Conservation (phyloP, 2,329 filamentous ascomycete species). For the Fusarium foetens region DNA sequence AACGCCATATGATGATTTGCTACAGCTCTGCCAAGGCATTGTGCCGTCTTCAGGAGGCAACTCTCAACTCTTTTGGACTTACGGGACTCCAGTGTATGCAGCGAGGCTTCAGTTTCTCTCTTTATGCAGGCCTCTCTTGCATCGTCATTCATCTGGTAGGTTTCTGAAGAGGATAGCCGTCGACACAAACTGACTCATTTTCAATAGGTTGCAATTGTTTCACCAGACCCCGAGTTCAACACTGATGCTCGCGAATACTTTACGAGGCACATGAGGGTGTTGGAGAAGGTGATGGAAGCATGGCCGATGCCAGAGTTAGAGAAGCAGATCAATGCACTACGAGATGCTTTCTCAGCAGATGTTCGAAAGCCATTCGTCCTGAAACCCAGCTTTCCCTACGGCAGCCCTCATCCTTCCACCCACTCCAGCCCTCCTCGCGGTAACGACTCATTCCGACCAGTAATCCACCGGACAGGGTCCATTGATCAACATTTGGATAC, state of each 20-base stretch:
- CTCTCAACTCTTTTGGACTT: conserved; percentile 80
- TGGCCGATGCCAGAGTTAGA: conserved; percentile 94
- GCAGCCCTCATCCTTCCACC: conserved; percentile 75
- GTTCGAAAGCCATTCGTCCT: conserved; percentile 85
- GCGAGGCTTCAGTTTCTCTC: conserved; percentile 91
- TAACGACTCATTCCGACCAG: conserved; percentile 60
- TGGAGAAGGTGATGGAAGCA: conserved; percentile 83
- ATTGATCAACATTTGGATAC: conserved; percentile 66
- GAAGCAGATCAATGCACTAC: conserved; percentile 86
- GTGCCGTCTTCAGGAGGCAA: conserved; percentile 86
- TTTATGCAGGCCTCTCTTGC: conserved; percentile 92
- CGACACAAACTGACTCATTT: conserved; percentile 1
- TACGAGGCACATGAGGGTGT: conserved; percentile 89
- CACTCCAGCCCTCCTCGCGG: conserved; percentile 71
- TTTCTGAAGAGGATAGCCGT: background rate
- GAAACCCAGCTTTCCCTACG: conserved; percentile 87
- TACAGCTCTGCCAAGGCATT: conserved; percentile 86
- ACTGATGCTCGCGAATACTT: conserved; percentile 88
- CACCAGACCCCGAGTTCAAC: conserved; percentile 89
- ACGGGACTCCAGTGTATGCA: conserved; percentile 90
- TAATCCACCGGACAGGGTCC: conserved; percentile 58
- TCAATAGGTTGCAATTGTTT: conserved; percentile 85
- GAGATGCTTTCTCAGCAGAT: conserved; percentile 92
- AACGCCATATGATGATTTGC: conserved; percentile 85
- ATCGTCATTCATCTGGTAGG: conserved; percentile 92